Conservation (phyloP, 257 asterid genomes). For the Solanum chaucha region DNA sequence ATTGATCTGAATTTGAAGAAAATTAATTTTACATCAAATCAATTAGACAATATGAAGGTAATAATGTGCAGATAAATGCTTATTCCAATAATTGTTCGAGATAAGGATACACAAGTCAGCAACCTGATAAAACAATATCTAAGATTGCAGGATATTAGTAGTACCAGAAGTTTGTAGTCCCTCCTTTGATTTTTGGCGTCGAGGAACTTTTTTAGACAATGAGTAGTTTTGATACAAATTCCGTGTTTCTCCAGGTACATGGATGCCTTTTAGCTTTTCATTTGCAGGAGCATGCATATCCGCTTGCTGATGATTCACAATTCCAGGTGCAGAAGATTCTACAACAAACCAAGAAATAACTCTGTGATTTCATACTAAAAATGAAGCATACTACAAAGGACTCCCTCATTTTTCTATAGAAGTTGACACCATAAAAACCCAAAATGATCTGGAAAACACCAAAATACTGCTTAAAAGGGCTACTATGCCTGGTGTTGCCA, state of each 20-base stretch:
- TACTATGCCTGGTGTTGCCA: background rate
- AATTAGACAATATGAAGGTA: background rate
- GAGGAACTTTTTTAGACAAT: background rate
- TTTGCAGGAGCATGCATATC: background rate
- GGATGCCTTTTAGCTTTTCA: background rate
- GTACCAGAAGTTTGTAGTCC: background rate
- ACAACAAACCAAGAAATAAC: background rate
- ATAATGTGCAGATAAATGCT: background rate
- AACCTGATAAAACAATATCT: background rate
- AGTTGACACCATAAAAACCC: background rate
- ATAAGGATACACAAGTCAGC: background rate
- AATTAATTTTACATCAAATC: background rate
- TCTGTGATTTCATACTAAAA: background rate
- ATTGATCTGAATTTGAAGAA: background rate
- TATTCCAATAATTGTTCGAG: background rate
- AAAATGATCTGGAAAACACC: background rate
- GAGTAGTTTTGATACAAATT: background rate
- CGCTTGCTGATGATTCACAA: background rate
- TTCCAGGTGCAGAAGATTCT: background rate
- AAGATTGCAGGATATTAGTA: background rate
- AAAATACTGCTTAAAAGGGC: background rate
- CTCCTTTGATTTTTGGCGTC: background rate
- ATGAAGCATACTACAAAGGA: no score
- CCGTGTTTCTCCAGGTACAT: background rate
- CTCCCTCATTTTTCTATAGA: background rate